Base-by-base conservation (phyloP, 176 grass and related monocot species). In the Oryza longistaminata region DNA sequence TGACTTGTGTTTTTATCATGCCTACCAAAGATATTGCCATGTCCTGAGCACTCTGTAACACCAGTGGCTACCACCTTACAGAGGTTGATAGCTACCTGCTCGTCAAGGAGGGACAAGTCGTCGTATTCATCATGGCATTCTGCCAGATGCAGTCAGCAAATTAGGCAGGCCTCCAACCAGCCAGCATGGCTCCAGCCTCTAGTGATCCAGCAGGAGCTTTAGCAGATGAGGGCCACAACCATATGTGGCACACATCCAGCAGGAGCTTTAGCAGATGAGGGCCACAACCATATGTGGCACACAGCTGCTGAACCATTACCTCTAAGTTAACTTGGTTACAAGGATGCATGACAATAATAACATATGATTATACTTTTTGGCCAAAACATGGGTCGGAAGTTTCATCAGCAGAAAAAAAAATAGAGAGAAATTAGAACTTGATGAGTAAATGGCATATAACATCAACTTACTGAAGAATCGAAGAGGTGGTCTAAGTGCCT, bases 401-500 rank as follows among this genome's bases (percentile, higher is more conserved):
- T 65, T 74, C 34, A 67, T 35, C 3, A 17, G 48, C 14, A 52
- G 69, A 10, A n/a, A 61, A 37, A 60, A 37, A 19, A 62, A 13
- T 24, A 73, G 25, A 73, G 24, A 76, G 24, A 39, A 78, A 83
- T 74, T 50, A 76, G 3, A 75, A 19, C 7, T 39, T 31, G 24
- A 71, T 31, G 24, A 71, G 66, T 66, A 71, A 67, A 81, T 75
- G 35, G 67, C 72, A 64, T 86, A 43, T 64, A 84, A 66, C 29
- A 61, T 83, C 70, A 88, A 60, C 92, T 97, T 90, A 97, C 95
- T 60, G 22, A 87, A 68, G 95, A 77, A 70, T 97, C 92, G 58
- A 97, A 92, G 29, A 93, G 89, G 65, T 73, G 67, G 77, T 62
- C 37, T 73, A 65, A 69, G 71, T 19, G 74, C 60, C 49, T 83